Percentiles rank a stretch among this genome's conserved stretches.
These are phyloP conservation scores for Vitis riparia DNA, from an alignment of 164 flowering plant species.

Conservation along the genomic window DNA sequence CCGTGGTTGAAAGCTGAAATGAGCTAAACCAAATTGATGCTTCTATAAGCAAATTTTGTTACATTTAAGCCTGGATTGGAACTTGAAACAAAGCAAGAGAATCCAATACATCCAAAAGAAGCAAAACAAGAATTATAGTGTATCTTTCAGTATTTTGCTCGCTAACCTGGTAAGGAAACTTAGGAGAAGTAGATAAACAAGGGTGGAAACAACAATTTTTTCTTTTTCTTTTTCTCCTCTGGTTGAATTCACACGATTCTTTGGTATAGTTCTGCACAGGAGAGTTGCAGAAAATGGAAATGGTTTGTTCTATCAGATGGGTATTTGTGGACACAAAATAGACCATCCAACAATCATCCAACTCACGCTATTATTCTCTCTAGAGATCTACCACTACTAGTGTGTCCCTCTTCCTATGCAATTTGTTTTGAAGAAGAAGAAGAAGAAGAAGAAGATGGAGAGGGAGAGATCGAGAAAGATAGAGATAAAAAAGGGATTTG, in stretches of 20 bases:
- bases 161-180: constrained; percentile 16
- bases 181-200: constrained; percentile 1
- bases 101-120: constrained; percentile 10
- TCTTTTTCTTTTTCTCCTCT: not conserved
- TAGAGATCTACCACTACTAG: not conserved
- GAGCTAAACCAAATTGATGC: constrained; percentile 8
- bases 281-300: constrained; percentile 35
- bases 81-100: not conserved
- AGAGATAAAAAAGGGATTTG: constrained; percentile 1
- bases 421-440: not conserved
- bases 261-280: constrained; percentile 9
- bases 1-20: constrained; percentile 37
- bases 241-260: not conserved
- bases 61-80: not conserved
- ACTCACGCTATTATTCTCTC: not conserved
- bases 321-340: constrained; percentile 24
- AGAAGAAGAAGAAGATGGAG: too few relatives aligned
- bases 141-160: constrained; percentile 4
- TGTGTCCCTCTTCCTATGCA: not conserved
- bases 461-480: not conserved
- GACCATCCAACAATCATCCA: constrained; percentile 32
- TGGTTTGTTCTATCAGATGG: constrained; percentile 8
- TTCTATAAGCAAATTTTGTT: not conserved
- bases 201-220: not conserved
- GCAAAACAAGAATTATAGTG: constrained; percentile 8